Percentiles rank a stretch among this genome's conserved stretches.
These are phyloP conservation scores for Clitocybe nebularis DNA, from an alignment of 1,284 basidiomycete species.

Conservation along the genomic window DNA sequence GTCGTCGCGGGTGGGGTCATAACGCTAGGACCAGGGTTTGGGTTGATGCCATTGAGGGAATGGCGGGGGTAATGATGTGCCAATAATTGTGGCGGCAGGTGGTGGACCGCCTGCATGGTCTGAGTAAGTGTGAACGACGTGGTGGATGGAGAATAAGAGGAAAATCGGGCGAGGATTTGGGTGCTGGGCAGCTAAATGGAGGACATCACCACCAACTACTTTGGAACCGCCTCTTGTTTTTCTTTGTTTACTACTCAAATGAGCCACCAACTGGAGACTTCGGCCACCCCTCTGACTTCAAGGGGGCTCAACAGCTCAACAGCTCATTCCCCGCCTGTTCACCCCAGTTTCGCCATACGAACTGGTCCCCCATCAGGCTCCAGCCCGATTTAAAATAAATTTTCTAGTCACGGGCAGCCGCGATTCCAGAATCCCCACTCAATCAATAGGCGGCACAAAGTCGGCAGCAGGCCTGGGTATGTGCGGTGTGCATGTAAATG, in stretches of 20 bases:
- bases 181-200: slow-evolving; percentile 34
- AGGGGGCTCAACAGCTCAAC: neutral
- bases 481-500: neutral
- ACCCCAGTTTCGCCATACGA: neutral
- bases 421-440: neutral
- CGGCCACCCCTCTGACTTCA: neutral
- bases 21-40: slow-evolving; percentile 42
- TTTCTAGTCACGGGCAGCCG: neutral
- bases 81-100: slow-evolving; percentile 52
- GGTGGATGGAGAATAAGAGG: slow-evolving; percentile 40
- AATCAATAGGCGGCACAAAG: neutral
- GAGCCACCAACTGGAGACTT: slow-evolving; percentile 17
- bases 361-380: neutral
- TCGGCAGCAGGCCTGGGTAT: neutral
- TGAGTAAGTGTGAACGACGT: slow-evolving; percentile 40
- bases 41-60: slow-evolving; percentile 36
- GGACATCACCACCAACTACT: slow-evolving; percentile 26
- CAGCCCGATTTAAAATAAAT: too few species aligned
- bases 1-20: slow-evolving; percentile 61
- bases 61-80: slow-evolving; percentile 54
- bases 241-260: slow-evolving; percentile 28
- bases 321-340: too few species aligned
- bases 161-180: slow-evolving; percentile 23
- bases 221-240: slow-evolving; percentile 30
- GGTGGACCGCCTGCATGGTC: slow-evolving; percentile 66